Evolutionary conservation across 2,329 filamentous ascomycete species (phyloP).

Genomic region (Fusarium coffeatum): DNA sequence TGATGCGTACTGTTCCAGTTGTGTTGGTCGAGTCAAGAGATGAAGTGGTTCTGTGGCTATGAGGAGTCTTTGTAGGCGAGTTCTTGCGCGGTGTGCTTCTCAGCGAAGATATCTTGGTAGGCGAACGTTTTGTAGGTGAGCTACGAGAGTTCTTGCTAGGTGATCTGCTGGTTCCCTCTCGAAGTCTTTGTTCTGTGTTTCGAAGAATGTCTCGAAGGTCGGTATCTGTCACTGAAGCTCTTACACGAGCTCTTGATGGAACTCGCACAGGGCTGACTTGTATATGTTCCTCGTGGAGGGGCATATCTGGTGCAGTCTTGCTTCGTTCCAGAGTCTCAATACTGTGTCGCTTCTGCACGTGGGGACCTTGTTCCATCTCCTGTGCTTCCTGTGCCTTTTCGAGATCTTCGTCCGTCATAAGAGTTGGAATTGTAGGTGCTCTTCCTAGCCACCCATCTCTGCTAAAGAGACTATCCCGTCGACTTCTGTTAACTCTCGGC

Average conservation of each 20-base stretch:
- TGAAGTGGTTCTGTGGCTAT: slow-evolving; percentile 42
- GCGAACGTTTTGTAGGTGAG: slow-evolving; percentile 35
- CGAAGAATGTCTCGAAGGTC: slow-evolving; percentile 64
- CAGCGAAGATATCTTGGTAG: slow-evolving; percentile 32
- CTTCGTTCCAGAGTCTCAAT: slow-evolving; percentile 29
- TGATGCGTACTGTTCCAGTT: slow-evolving; percentile 39
- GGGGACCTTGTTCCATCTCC: slow-evolving; percentile 23
- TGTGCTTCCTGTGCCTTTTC: slow-evolving; percentile 39
- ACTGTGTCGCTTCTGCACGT: slow-evolving; percentile 36
- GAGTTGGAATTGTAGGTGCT: slow-evolving; percentile 53
- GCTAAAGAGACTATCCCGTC: slow-evolving; percentile 46
- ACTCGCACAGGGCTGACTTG: slow-evolving; percentile 22
- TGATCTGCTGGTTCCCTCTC: slow-evolving; percentile 52
- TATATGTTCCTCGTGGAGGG: slow-evolving; percentile 23
- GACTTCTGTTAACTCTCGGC: slow-evolving; percentile 53
- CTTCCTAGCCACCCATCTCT: slow-evolving; percentile 52
- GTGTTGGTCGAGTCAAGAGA: slow-evolving; percentile 41
- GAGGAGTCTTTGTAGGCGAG: slow-evolving; percentile 48
- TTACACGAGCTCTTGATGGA: slow-evolving; percentile 36
- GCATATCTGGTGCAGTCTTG: slow-evolving; percentile 40
- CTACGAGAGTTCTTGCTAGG: slow-evolving; percentile 47
- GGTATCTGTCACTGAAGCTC: slow-evolving; percentile 55
- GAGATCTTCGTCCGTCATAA: slow-evolving; percentile 41
- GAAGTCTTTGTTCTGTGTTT: slow-evolving; percentile 64
- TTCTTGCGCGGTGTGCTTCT: slow-evolving; percentile 44